phyloP scores from a whole-genome alignment of 305 asterid genomes.

The Andrographis paniculata region DNA sequence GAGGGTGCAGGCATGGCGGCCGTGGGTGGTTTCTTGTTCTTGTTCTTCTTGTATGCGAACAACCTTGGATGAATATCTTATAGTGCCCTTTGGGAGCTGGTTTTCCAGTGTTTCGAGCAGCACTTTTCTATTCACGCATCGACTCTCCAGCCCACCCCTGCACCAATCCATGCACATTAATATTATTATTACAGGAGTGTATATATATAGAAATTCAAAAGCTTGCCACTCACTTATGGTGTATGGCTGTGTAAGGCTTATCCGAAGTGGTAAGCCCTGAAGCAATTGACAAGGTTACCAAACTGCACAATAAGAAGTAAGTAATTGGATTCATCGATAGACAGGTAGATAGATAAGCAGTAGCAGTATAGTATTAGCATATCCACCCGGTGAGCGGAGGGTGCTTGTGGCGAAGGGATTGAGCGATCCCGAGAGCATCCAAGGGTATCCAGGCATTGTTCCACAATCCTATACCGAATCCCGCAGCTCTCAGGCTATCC shows the following conservation, averaged over 20 bases:
- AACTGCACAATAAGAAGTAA: constrained; percentile 25
- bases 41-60: constrained; percentile 27
- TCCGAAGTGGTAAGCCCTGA: constrained; percentile 33
- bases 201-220: too few relatives aligned
- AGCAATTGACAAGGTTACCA: constrained; percentile 22
- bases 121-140: constrained; percentile 28
- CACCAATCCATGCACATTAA: too few relatives aligned
- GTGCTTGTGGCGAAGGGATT: constrained; percentile 29
- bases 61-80: constrained; percentile 42
- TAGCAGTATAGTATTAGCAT: background rate
- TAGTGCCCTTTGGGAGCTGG: constrained; percentile 35
- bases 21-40: too few relatives aligned
- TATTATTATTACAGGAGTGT: too few relatives aligned
- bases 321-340: background rate
- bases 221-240: too few relatives aligned
- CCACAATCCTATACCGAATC: constrained; percentile 32
- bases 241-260: constrained; percentile 19
- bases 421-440: constrained; percentile 49
- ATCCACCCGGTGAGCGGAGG: constrained; percentile 23
- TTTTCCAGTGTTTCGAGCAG: constrained; percentile 34
- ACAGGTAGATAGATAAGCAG: background rate
- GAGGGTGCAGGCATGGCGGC: constrained; percentile 16
- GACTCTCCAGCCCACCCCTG: constrained; percentile 16
- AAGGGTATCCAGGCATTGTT: constrained; percentile 52
- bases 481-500: constrained; percentile 33